A percentile compares a stretch with the other conserved stretches of the same genome.
phyloP scores from a whole-genome alignment of 805 yeast species.

The Zygosaccharomyces lentus region DNA sequence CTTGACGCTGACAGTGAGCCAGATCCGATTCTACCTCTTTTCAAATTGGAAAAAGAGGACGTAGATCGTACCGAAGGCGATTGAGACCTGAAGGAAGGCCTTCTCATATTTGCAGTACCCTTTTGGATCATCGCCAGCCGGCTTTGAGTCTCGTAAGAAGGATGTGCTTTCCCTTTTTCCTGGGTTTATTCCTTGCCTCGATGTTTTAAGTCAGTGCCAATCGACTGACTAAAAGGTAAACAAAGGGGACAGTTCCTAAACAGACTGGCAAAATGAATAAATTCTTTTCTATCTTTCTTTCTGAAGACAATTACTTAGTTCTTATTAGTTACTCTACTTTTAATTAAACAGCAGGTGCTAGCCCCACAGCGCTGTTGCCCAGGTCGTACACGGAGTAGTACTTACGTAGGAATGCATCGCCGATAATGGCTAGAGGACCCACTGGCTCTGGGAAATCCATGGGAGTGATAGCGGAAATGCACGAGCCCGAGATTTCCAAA shows the following conservation, averaged over 20 bases:
- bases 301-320: neutral
- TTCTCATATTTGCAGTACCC: conserved; percentile 22
- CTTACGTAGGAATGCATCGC: conserved; percentile 95
- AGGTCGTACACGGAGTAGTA: conserved; percentile 93
- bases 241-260: neutral
- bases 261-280: neutral
- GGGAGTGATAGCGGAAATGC: conserved; percentile 94
- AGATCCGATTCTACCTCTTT: conserved; percentile 11
- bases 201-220: neutral
- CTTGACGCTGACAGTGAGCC: conserved; percentile 11
- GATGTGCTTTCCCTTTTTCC: neutral
- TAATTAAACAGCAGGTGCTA: conserved; percentile 65
- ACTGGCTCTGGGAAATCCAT: conserved; percentile 97
- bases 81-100: conserved; percentile 17
- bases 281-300: neutral
- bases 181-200: neutral
- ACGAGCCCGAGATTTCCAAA: conserved; percentile 88
- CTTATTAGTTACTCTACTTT: neutral
- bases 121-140: conserved; percentile 18
- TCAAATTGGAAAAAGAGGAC: conserved; percentile 17
- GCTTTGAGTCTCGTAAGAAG: neutral
- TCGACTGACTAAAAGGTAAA: neutral
- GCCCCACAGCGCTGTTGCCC: conserved; percentile 88
- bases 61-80: conserved; percentile 23
- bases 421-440: conserved; percentile 93